Evolutionary conservation across 2,329 filamentous ascomycete genomes (phyloP).

Genomic region (Microascus cirrosus): DNA sequence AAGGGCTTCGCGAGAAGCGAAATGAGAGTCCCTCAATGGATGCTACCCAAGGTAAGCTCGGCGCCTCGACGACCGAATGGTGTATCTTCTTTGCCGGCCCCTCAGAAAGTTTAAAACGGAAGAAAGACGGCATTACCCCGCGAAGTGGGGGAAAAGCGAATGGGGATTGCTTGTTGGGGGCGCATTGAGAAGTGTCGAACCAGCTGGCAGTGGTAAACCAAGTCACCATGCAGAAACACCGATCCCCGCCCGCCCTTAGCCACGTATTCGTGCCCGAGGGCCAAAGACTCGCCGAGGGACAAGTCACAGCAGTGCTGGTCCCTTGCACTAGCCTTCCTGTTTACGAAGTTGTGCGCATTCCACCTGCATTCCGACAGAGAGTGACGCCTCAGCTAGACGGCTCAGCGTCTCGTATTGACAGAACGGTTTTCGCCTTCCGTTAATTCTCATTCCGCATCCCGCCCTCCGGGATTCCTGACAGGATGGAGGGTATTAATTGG

Average conservation of each 20-base stretch:
- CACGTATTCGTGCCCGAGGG: not conserved
- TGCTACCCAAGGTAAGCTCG: too few species aligned
- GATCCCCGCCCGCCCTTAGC: not conserved
- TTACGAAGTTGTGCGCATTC: not conserved
- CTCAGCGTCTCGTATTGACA: not conserved
- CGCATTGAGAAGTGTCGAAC: too few species aligned
- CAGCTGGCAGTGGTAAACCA: not conserved
- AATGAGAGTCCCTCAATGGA: not conserved
- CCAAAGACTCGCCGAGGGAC: not conserved
- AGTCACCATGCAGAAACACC: not conserved
- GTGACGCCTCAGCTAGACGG: not conserved
- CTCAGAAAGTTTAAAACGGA: not conserved
- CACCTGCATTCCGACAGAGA: too few species aligned
- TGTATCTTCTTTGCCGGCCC: too few species aligned
- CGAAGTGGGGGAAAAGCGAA: not conserved
- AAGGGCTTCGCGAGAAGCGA: not conserved
- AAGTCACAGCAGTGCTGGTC: not conserved
- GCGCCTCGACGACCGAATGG: too few species aligned
- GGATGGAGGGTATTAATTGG: not conserved
- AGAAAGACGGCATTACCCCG: not conserved
- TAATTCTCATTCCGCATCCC: not conserved
- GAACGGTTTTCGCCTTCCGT: not conserved
- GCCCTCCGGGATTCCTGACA: not conserved
- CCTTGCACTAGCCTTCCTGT: not conserved
- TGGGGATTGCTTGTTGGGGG: not conserved